phyloP scores from a whole-genome alignment of 495 filamentous ascomycete genomes.

The Sordaria brevicollis region DNA sequence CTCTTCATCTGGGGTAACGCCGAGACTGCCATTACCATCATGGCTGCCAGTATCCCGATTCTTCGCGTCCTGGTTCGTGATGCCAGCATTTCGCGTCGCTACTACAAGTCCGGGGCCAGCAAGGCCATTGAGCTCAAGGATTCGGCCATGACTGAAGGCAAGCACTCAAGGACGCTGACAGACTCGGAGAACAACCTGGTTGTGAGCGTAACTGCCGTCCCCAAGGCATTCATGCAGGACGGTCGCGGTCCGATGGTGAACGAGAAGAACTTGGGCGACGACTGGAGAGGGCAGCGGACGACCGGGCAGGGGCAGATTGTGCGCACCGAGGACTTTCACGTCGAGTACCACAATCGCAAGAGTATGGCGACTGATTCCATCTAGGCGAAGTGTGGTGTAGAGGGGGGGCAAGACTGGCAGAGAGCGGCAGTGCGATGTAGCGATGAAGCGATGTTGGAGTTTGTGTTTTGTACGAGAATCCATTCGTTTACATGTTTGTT shows the following conservation, averaged over 20 bases:
- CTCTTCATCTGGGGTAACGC: constrained; percentile 17
- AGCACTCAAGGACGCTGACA: not conserved
- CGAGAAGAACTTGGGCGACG: not conserved
- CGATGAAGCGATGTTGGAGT: not conserved
- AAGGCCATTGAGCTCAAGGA: not conserved
- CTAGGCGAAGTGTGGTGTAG: not conserved
- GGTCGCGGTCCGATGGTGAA: not conserved
- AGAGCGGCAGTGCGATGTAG: not conserved
- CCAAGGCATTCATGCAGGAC: not conserved
- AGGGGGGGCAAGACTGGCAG: not conserved
- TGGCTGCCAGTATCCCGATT: constrained; percentile 27
- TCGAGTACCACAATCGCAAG: not conserved
- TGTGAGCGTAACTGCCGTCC: not conserved
- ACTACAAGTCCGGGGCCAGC: not conserved
- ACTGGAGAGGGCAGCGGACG: not conserved
- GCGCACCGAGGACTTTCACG: constrained; percentile 1
- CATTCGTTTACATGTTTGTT: not conserved
- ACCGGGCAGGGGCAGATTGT: not conserved
- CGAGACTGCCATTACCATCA: constrained; percentile 25
- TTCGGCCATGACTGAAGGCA: not conserved
- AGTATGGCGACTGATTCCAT: not conserved
- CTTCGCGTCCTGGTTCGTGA: constrained; percentile 21
- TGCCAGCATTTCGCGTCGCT: not conserved
- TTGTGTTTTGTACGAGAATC: not conserved
- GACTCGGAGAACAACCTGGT: not conserved